Percentiles rank a stretch among this genome's conserved stretches.
Evolutionary conservation across 805 yeast species (phyloP).

Genomic region (Barnettozyma pratensis): DNA sequence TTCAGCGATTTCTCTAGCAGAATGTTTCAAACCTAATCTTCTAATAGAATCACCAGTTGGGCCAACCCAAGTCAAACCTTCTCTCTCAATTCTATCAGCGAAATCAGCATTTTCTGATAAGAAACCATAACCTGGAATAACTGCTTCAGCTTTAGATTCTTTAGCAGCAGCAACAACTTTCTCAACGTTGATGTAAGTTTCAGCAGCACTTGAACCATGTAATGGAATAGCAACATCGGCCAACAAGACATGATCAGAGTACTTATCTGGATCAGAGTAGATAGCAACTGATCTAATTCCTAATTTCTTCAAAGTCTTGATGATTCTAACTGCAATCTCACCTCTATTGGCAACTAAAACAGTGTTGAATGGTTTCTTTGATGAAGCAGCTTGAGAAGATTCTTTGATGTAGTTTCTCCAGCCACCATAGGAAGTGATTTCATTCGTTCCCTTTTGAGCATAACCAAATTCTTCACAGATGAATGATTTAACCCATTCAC

Average conservation of each 20-base stretch:
- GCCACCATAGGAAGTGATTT: slow-evolving; percentile 84
- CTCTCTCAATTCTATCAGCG: slow-evolving; percentile 78
- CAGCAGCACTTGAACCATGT: slow-evolving; percentile 81
- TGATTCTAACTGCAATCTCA: slow-evolving; percentile 94
- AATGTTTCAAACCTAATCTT: slow-evolving; percentile 88
- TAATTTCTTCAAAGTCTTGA: slow-evolving; percentile 77
- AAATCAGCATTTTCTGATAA: slow-evolving; percentile 63
- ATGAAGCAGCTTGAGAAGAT: slow-evolving; percentile 26
- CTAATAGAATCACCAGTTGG: slow-evolving; percentile 93
- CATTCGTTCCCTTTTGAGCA: slow-evolving; percentile 61
- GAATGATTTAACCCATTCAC: slow-evolving; percentile 86
- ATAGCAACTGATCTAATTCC: slow-evolving; percentile 79
- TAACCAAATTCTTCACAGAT: slow-evolving; percentile 93
- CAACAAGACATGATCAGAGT: slow-evolving; percentile 76
- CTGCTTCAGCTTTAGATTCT: slow-evolving; percentile 83
- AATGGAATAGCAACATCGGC: slow-evolving; percentile 83
- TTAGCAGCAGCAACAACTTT: slow-evolving; percentile 86
- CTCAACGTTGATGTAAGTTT: slow-evolving; percentile 81
- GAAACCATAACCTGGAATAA: slow-evolving; percentile 85
- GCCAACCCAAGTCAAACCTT: slow-evolving; percentile 91
- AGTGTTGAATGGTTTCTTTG: slow-evolving; percentile 59
- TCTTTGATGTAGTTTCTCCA: slow-evolving; percentile 64
- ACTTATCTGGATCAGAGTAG: slow-evolving; percentile 85
- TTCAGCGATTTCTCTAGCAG: slow-evolving; percentile 91
- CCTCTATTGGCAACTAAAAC: slow-evolving; percentile 97